Conservation (phyloP, 2,329 filamentous ascomycete species). For the Penicillium sp. region DNA sequence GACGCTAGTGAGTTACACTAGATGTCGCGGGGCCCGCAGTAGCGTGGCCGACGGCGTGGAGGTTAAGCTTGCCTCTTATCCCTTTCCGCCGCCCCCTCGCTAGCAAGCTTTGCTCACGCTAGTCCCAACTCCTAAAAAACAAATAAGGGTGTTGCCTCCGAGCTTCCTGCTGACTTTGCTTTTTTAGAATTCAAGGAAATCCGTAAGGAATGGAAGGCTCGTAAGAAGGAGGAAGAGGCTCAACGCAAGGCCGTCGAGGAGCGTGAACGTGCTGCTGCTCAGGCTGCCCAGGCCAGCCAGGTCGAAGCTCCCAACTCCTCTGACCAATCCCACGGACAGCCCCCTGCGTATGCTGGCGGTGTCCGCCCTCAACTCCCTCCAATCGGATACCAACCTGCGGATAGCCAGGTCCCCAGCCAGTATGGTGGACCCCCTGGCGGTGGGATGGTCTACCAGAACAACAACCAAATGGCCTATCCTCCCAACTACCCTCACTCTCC, state of each 20-base stretch:
- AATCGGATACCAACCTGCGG: slow-evolving; percentile 67
- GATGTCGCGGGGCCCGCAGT: slow-evolving; percentile 53
- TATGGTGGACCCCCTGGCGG: slow-evolving; percentile 60
- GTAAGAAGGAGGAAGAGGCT: slow-evolving; percentile 97
- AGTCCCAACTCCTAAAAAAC: not conserved
- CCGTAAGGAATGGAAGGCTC: slow-evolving; percentile 97
- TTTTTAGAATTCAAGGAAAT: slow-evolving; percentile 94
- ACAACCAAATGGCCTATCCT: slow-evolving; percentile 49
- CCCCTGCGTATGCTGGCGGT: slow-evolving; percentile 48
- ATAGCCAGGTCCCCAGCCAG: slow-evolving; percentile 56
- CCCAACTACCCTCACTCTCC: slow-evolving; percentile 52
- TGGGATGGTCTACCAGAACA: slow-evolving; percentile 50
- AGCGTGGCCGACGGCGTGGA: slow-evolving; percentile 49
- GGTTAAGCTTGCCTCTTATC: slow-evolving; percentile 43
- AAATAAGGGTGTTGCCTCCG: slow-evolving; percentile 1
- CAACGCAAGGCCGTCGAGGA: slow-evolving; percentile 89
- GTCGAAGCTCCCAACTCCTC: slow-evolving; percentile 48
- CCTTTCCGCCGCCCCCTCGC: slow-evolving; percentile 17
- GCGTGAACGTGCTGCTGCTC: slow-evolving; percentile 65
- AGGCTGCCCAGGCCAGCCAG: slow-evolving; percentile 44
- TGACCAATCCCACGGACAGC: slow-evolving; percentile 50
- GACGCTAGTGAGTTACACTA: slow-evolving; percentile 50
- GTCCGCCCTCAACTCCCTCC: slow-evolving; percentile 69
- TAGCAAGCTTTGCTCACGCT: not conserved
- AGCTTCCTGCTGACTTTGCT: slow-evolving; percentile 23